Percentiles rank a stretch among this genome's conserved stretches.
Conservation (phyloP, 371 early-diverging fungal genomes). For the Mucor indicus region DNA sequence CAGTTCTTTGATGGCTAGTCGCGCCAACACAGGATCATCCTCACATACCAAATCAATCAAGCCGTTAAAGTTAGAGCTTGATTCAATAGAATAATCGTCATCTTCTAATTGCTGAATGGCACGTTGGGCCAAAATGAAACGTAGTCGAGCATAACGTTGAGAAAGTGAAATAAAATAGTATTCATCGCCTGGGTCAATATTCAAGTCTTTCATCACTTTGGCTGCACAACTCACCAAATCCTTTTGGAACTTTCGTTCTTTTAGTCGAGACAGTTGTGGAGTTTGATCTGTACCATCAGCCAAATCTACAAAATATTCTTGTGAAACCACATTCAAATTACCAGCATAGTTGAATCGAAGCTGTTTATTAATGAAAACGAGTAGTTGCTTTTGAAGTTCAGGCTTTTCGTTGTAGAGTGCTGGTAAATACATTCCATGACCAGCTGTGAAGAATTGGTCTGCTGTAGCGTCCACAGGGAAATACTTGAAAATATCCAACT, state of each 20-base stretch:
- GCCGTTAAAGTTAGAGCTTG: slow-evolving; percentile 43
- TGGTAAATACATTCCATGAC: slow-evolving; percentile 20
- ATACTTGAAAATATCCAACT: slow-evolving; percentile 20
- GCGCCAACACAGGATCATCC: slow-evolving; percentile 26
- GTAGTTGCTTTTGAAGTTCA: slow-evolving; percentile 20
- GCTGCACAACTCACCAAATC: slow-evolving; percentile 33
- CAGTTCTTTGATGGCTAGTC: slow-evolving; percentile 43
- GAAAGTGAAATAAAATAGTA: slow-evolving; percentile 40
- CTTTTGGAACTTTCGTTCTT: slow-evolving; percentile 40
- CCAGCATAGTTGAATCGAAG: slow-evolving; percentile 42
- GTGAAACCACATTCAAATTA: slow-evolving; percentile 22
- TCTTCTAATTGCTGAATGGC: slow-evolving; percentile 39
- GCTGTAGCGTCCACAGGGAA: slow-evolving; percentile 27
- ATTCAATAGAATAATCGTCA: slow-evolving; percentile 29
- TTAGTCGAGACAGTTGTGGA: slow-evolving; percentile 27
- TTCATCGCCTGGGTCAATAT: slow-evolving; percentile 1
- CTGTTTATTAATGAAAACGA: slow-evolving; percentile 34
- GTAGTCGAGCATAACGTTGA: slow-evolving; percentile 31
- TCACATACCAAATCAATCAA: slow-evolving; percentile 29
- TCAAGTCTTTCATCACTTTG: slow-evolving; percentile 27
- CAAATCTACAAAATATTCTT: slow-evolving; percentile 6
- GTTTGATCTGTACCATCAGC: slow-evolving; percentile 6
- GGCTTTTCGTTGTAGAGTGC: slow-evolving; percentile 13
- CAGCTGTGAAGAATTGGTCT: slow-evolving; percentile 20
- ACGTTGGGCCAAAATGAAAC: slow-evolving; percentile 35